Conservation (phyloP, 2,329 filamentous ascomycete genomes). For the Colletotrichum nymphaeae region DNA sequence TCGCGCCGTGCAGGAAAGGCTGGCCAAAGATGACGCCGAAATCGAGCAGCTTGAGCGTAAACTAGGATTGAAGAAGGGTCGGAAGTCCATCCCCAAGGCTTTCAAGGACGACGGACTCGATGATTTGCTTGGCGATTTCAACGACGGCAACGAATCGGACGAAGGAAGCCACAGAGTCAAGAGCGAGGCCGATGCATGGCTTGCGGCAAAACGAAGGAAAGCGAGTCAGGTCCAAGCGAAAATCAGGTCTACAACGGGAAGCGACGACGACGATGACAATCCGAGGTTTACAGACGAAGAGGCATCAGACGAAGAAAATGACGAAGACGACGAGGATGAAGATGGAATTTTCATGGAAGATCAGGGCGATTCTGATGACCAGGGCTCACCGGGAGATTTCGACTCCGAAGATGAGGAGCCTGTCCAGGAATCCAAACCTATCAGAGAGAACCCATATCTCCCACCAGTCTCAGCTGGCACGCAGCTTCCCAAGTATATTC, state of each 20-base stretch:
- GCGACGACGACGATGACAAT: constrained; percentile 42
- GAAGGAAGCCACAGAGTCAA: constrained; percentile 65
- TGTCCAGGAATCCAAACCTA: constrained; percentile 54
- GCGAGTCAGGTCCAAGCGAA: constrained; percentile 40
- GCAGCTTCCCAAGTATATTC: constrained; percentile 80
- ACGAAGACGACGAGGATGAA: constrained; percentile 42
- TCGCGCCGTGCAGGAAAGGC: constrained; percentile 64
- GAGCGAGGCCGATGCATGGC: constrained; percentile 69
- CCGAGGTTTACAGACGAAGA: constrained; percentile 43
- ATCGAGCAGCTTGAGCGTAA: constrained; percentile 90
- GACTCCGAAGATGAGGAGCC: constrained; percentile 45
- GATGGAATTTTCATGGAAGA: constrained; percentile 41
- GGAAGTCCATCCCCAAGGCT: constrained; percentile 77
- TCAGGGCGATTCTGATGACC: constrained; percentile 46
- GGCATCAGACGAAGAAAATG: constrained; percentile 42
- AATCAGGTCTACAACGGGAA: neutral
- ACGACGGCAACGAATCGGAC: constrained; percentile 45
- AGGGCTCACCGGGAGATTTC: constrained; percentile 54
- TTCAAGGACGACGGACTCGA: constrained; percentile 87
- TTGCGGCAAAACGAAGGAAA: constrained; percentile 67
- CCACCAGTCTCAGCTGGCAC: constrained; percentile 68
- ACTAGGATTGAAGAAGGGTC: constrained; percentile 81
- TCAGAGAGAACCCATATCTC: constrained; percentile 88
- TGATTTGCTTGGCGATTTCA: constrained; percentile 78
- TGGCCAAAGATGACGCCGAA: constrained; percentile 87